These are phyloP conservation scores for Calonectria fujianensis DNA, from an alignment of 2,329 filamentous ascomycete species.

Conservation along the genomic window DNA sequence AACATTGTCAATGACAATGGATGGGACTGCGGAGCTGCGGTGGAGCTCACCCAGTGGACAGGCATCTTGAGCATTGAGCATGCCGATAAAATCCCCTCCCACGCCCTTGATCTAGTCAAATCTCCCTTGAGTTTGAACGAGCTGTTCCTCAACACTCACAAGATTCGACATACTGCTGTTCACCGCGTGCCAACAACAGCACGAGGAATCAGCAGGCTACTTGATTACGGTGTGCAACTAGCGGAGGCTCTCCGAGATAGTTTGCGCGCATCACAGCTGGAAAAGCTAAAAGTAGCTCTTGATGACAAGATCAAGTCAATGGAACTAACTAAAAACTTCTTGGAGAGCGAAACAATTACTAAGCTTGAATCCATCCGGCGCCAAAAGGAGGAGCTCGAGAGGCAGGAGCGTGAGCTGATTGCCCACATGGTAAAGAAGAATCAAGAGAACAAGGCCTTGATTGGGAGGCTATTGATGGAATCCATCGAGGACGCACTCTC, in stretches of 20 bases:
- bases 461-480: constrained; percentile 13
- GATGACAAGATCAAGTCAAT: constrained; percentile 17
- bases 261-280: background rate
- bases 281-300: background rate
- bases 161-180: constrained; percentile 23
- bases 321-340: constrained; percentile 28
- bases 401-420: constrained; percentile 25
- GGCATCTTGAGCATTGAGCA: constrained; percentile 6
- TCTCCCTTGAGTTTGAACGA: background rate
- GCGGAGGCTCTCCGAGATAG: constrained; percentile 15
- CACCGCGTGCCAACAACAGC: constrained; percentile 25
- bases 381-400: constrained; percentile 22
- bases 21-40: constrained; percentile 28
- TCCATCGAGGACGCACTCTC: background rate
- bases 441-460: constrained; percentile 14
- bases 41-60: constrained; percentile 23
- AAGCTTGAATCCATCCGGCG: constrained; percentile 16
- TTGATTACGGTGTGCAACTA: constrained; percentile 3
- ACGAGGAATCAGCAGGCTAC: constrained; percentile 20
- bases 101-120: background rate
- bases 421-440: constrained; percentile 17
- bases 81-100: background rate
- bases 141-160: constrained; percentile 15
- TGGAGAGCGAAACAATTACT: constrained; percentile 2
- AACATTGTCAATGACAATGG: background rate